Conservation (phyloP, 345 rosid species). For the Trapa bicornis region DNA sequence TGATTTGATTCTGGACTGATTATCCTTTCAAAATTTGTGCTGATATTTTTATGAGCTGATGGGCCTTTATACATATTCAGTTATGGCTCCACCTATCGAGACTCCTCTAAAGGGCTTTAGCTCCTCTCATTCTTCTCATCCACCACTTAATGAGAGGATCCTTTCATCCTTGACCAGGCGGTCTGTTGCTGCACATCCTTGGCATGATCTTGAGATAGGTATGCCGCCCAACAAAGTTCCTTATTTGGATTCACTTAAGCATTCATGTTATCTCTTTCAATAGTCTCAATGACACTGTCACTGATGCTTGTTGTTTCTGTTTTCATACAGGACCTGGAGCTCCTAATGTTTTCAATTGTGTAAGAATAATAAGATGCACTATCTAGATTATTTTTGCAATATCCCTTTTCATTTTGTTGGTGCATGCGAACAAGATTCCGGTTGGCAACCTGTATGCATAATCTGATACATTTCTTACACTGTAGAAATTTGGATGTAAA, state of each 20-base stretch:
- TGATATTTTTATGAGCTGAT: neutral
- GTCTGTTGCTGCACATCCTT: conserved; percentile 26
- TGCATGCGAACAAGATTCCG: neutral
- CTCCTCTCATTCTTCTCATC: conserved; percentile 5
- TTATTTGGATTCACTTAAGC: neutral
- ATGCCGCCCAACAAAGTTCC: conserved; percentile 1
- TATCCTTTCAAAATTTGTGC: neutral
- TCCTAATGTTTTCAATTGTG: conserved; percentile 70
- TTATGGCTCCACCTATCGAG: too few relatives aligned
- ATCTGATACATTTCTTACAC: neutral
- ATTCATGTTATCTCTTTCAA: neutral
- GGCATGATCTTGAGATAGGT: conserved; percentile 57
- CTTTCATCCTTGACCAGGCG: conserved; percentile 22
- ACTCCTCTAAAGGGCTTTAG: too few relatives aligned
- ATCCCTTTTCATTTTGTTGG: neutral
- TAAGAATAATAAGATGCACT: conserved; percentile 20
- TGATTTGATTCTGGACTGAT: neutral
- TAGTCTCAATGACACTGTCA: neutral
- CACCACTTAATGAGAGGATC: conserved; percentile 31
- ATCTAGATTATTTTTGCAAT: neutral
- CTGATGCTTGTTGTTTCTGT: neutral
- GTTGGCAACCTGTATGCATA: neutral
- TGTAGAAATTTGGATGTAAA: neutral
- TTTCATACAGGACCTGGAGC: conserved; percentile 71
- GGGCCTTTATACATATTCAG: too few relatives aligned